phyloP scores from a whole-genome alignment of 2,329 filamentous ascomycete species.

The Immersiporthe knoxdaviesiana region DNA sequence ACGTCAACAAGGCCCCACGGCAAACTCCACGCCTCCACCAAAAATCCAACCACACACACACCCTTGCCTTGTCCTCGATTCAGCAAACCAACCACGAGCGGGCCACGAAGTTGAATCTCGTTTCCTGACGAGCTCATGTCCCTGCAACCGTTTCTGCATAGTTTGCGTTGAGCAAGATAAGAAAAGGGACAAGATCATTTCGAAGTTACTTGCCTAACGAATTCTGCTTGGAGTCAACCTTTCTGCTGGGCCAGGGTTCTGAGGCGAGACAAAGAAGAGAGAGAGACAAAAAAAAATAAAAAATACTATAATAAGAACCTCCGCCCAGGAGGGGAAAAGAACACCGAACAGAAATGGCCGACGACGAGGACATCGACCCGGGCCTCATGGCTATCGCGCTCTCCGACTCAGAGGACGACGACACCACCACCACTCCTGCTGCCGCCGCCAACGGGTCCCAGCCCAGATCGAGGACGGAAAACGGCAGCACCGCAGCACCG shows the following conservation, averaged over 20 bases:
- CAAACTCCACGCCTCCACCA: constrained; percentile 12
- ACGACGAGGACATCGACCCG: constrained; percentile 40
- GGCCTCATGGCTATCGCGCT: constrained; percentile 49
- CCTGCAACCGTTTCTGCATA: background rate
- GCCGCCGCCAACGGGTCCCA: constrained; percentile 17
- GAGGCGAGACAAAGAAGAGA: background rate
- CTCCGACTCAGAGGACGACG: constrained; percentile 42
- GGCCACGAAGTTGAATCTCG: too few relatives aligned
- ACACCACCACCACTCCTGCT: too few relatives aligned
- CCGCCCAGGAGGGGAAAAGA: too few relatives aligned
- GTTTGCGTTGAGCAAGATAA: background rate
- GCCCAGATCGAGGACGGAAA: constrained; percentile 2
- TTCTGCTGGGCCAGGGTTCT: background rate
- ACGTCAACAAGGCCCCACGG: background rate
- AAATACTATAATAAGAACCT: background rate
- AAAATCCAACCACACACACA: constrained; percentile 12
- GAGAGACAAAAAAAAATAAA: too few relatives aligned
- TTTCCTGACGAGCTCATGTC: background rate
- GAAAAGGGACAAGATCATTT: background rate
- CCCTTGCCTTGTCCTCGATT: constrained; percentile 8
- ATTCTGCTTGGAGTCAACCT: too few relatives aligned
- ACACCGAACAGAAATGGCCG: constrained; percentile 34
- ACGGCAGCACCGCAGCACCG: constrained; percentile 22
- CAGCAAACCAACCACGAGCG: background rate
- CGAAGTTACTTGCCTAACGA: too few relatives aligned